Evolutionary conservation across 2,329 filamentous ascomycete genomes (phyloP).

Genomic region (Penicillium sclerotiorum): DNA sequence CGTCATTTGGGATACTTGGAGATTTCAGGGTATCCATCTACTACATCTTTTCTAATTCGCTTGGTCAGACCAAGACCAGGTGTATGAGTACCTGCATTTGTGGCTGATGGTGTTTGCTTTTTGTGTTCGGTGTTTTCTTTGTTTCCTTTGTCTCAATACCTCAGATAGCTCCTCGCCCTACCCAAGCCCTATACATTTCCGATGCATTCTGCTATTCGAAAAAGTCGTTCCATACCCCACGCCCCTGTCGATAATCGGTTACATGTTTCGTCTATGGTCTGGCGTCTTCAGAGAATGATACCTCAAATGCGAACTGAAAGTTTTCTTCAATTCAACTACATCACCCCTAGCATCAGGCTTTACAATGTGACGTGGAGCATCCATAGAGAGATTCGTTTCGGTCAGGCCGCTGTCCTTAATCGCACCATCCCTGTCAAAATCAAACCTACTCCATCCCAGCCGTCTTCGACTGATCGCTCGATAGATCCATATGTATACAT

Average conservation of each 20-base stretch:
- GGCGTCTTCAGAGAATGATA: constrained; percentile 18
- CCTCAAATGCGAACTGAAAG: constrained; percentile 16
- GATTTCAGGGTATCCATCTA: constrained; percentile 1
- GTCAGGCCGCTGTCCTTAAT: not conserved
- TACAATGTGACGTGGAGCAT: constrained; percentile 2
- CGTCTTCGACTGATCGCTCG: too few species aligned
- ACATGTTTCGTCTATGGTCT: constrained; percentile 6
- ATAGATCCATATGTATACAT: not conserved
- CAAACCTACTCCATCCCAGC: not conserved
- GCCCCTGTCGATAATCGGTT: not conserved
- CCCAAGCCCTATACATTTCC: not conserved
- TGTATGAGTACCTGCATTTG: constrained; percentile 17
- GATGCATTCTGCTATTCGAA: not conserved
- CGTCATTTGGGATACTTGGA: not conserved
- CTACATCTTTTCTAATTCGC: not conserved
- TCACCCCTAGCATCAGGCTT: not conserved
- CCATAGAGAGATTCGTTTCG: not conserved
- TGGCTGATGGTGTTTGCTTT: not conserved
- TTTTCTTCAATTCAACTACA: not conserved
- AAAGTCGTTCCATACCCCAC: not conserved
- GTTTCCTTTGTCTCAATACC: not conserved
- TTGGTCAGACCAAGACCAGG: constrained; percentile 8
- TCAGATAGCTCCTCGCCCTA: not conserved
- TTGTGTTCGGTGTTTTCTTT: not conserved
- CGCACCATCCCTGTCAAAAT: not conserved